These are phyloP conservation scores for Xylaria arbuscula DNA, from an alignment of 2,329 filamentous ascomycete species.

Conservation along the genomic window DNA sequence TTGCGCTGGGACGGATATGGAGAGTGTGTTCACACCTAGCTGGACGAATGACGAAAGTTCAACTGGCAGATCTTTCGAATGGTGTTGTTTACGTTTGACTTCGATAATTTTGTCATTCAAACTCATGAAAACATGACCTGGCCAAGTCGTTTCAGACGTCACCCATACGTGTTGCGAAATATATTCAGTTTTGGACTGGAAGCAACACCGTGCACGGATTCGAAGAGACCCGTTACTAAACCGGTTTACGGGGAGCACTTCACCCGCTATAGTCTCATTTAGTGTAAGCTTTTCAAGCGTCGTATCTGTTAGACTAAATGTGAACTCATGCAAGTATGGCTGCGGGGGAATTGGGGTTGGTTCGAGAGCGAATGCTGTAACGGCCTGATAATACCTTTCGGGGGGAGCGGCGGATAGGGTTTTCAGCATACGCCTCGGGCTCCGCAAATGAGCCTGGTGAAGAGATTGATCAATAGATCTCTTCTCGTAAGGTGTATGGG, in stretches of 20 bases:
- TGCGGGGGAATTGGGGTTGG: conserved; percentile 57
- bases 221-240: conserved; percentile 66
- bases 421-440: conserved; percentile 58
- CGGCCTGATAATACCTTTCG: conserved; percentile 66
- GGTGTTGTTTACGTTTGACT: conserved; percentile 74
- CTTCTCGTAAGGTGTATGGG: conserved; percentile 55
- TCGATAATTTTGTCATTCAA: conserved; percentile 71
- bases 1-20: conserved; percentile 57
- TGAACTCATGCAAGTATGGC: conserved; percentile 55
- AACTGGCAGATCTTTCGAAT: conserved; percentile 79
- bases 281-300: conserved; percentile 53
- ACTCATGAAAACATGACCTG: conserved; percentile 73
- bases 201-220: conserved; percentile 76
- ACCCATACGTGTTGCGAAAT: conserved; percentile 68
- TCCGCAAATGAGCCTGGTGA: conserved; percentile 61
- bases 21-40: conserved; percentile 70
- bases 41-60: conserved; percentile 74
- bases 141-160: conserved; percentile 75
- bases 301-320: conserved; percentile 58
- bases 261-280: conserved; percentile 40
- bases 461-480: conserved; percentile 57
- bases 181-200: conserved; percentile 43
- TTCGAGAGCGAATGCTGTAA: conserved; percentile 61
- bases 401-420: conserved; percentile 22
- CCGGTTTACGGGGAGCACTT: conserved; percentile 53